These are phyloP conservation scores for Dioscorea cayenensis DNA, from an alignment of 116 monocot species.

Conservation along the genomic window DNA sequence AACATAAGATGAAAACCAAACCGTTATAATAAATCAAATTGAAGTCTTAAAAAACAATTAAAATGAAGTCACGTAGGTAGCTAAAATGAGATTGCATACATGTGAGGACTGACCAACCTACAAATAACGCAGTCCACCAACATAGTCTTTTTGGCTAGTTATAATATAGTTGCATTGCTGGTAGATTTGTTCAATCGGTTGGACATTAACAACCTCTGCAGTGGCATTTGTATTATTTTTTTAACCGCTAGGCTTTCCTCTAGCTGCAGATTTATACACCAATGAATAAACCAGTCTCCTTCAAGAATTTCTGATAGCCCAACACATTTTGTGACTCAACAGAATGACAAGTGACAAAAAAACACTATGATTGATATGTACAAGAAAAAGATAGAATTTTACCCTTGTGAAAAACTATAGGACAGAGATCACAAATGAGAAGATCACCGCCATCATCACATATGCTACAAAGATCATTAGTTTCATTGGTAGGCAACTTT, in stretches of 20 bases:
- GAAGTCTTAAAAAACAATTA: not conserved
- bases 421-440: conserved; percentile 25
- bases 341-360: not conserved
- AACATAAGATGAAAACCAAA: not conserved
- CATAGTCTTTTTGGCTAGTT: conserved; percentile 33
- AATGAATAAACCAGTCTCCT: conserved; percentile 67
- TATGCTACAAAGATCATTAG: conserved; percentile 14
- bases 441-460: conserved; percentile 32
- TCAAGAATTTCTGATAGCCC: conserved; percentile 44
- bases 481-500: conserved; percentile 5
- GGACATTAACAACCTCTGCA: conserved; percentile 64
- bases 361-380: not conserved
- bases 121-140: conserved; percentile 75
- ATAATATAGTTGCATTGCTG: conserved; percentile 74
- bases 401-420: conserved; percentile 39
- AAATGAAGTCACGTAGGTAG: too few relatives aligned
- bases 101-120: conserved; percentile 36
- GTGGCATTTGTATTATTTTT: conserved; percentile 83
- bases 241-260: conserved; percentile 42
- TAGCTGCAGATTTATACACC: conserved; percentile 56
- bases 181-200: conserved; percentile 76
- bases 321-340: conserved; percentile 58
- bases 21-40: not conserved
- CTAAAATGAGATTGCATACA: not conserved
- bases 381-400: not conserved